Percentiles rank a stretch among this genome's conserved stretches.
Conservation (phyloP, 768 basidiomycete species). For the Amyloporia xantha region DNA sequence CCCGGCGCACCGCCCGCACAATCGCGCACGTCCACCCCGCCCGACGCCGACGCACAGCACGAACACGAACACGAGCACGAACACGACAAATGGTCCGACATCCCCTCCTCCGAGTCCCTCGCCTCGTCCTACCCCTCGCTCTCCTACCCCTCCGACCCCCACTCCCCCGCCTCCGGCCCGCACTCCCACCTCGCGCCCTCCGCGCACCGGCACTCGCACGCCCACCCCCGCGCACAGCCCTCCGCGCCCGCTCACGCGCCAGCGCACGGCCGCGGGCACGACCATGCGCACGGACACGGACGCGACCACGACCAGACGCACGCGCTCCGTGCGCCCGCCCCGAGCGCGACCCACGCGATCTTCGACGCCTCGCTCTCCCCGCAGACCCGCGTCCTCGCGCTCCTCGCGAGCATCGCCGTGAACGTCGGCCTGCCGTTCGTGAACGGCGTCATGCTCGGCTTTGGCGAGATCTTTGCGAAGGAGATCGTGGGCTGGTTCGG, state of each 20-base stretch:
- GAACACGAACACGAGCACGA: no score
- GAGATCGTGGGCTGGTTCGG: slow-evolving; percentile 54
- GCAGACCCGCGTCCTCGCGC: slow-evolving; percentile 60
- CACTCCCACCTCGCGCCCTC: slow-evolving; percentile 26
- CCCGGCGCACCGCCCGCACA: slow-evolving; percentile 9
- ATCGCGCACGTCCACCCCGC: slow-evolving; percentile 8
- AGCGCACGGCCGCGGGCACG: slow-evolving; percentile 13
- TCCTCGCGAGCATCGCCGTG: slow-evolving; percentile 71
- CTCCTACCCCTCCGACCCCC: slow-evolving; percentile 60
- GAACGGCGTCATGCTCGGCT: slow-evolving; percentile 95
- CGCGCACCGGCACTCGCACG: slow-evolving; percentile 16
- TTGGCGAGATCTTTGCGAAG: slow-evolving; percentile 89
- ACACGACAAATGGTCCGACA: slow-evolving; percentile 64
- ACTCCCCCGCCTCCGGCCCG: slow-evolving; percentile 48
- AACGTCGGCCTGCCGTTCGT: slow-evolving; percentile 85
- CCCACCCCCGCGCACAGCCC: slow-evolving; percentile 17
- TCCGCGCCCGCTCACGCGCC: slow-evolving; percentile 12
- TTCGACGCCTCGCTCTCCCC: slow-evolving; percentile 63
- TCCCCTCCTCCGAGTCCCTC: slow-evolving; percentile 44
- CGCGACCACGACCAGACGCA: slow-evolving; percentile 1
- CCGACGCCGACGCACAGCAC: no score
- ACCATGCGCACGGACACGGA: slow-evolving; percentile 14
- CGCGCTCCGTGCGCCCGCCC: slow-evolving; percentile 1
- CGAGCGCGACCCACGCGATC: slow-evolving; percentile 53
- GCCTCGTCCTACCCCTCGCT: slow-evolving; percentile 71